Evolutionary conservation across 768 basidiomycete species (phyloP).

Genomic region (Favolaschia claudopus): DNA sequence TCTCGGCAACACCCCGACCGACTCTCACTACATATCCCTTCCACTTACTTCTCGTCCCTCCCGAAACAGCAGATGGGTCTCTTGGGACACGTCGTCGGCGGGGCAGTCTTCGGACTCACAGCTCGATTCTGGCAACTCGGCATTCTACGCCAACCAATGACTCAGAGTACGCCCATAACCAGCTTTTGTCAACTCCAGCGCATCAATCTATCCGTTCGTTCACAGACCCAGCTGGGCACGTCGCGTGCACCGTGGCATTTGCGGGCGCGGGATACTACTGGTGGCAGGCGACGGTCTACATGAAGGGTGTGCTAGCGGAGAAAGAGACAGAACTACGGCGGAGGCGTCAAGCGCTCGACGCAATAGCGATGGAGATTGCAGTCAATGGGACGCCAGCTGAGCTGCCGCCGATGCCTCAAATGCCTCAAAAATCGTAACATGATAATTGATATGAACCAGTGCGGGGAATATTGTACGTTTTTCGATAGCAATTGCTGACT

Average conservation of each 20-base stretch:
- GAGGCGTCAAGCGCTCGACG: conserved; percentile 50
- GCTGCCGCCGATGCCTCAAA: background rate
- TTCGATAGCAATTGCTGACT: background rate
- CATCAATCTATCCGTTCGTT: background rate
- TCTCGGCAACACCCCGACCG: background rate
- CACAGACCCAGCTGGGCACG: conserved; percentile 77
- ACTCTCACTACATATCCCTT: conserved; percentile 52
- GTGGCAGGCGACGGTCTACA: conserved; percentile 28
- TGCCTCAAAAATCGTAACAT: background rate
- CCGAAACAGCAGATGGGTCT: conserved; percentile 47
- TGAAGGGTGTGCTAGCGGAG: conserved; percentile 55
- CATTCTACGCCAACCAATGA: conserved; percentile 81
- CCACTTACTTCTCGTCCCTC: background rate
- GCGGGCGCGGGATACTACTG: conserved; percentile 74
- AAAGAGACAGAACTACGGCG: conserved; percentile 68
- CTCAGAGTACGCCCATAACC: conserved; percentile 72
- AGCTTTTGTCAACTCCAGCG: background rate
- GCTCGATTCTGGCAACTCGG: conserved; percentile 87
- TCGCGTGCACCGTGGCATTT: conserved; percentile 72
- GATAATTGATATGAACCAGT: conserved; percentile 19
- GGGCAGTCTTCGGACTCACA: conserved; percentile 83
- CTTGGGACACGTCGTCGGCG: conserved; percentile 75
- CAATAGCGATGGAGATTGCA: conserved; percentile 37
- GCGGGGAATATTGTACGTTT: conserved; percentile 19
- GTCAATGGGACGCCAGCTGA: conserved; percentile 13